These are phyloP conservation scores for Chlorella ohadii DNA, from an alignment of 139 green algal genomes.

Conservation along the genomic window DNA sequence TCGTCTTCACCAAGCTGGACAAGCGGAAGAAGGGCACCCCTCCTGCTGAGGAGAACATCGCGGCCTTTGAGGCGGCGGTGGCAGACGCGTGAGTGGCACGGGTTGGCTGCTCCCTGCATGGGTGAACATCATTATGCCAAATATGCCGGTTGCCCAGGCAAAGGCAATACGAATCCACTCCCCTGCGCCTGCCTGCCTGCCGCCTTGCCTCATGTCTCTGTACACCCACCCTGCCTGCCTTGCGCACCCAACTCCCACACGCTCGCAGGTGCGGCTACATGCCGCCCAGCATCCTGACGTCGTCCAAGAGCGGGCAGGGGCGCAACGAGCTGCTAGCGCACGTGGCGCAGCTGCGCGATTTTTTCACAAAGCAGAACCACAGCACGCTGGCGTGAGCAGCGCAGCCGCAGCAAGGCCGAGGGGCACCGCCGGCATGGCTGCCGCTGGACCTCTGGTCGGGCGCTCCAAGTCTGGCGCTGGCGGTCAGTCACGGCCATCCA, in stretches of 20 bases:
- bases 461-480: no score
- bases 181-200: not conserved
- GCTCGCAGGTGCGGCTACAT: conserved; percentile 56
- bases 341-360: conserved; percentile 62
- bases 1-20: conserved; percentile 90
- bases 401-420: no score
- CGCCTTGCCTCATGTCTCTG: not conserved
- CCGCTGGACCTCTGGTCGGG: no score
- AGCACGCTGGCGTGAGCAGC: conserved; percentile 1
- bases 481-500: no score
- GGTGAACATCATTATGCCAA: not conserved
- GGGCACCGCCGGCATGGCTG: no score
- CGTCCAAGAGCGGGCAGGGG: conserved; percentile 45
- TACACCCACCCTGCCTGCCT: no score
- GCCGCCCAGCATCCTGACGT: conserved; percentile 65
- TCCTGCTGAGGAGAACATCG: conserved; percentile 55
- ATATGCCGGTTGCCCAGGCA: no score
- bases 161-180: not conserved
- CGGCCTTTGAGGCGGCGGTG: conserved; percentile 55
- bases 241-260: no score
- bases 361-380: conserved; percentile 30
- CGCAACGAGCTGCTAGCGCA: conserved; percentile 67
- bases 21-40: conserved; percentile 76
- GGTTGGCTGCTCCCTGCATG: not conserved
- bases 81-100: not conserved